Evolutionary conservation across 2,329 filamentous ascomycete species (phyloP), one percentile per base, ranked within the genome.

Genomic region (Neoarthrinium moseri): DNA sequence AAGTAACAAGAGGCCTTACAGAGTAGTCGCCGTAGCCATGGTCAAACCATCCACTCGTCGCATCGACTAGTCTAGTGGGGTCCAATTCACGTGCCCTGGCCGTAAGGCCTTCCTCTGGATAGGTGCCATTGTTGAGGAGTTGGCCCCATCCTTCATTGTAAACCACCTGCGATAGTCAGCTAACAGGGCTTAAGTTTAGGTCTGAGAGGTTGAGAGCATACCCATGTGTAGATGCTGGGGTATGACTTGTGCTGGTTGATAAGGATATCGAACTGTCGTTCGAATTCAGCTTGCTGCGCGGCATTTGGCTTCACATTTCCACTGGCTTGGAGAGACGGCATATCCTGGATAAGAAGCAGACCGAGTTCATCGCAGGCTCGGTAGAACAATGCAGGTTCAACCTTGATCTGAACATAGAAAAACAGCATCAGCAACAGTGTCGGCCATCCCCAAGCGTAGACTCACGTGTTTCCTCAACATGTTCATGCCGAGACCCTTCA

Each of bases 131-230:
- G 2, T 59, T 70, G 3, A 78, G 64, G 3, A 78, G 64, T 56
- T 88, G 84, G 2, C 81, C 84, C 84, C 84, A 88, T 34, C 83
- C 84, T 60, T 88, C 84, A 57, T 88, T 87, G 63, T 87, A 88
- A 54, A 88, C 81, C 13, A 85, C 68, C 77, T 74, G 46, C n/a
- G n/a, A n/a, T n/a, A 41, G 40, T 34, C 10, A 11, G 32, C 43
- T 35, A 17, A 27, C 37, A 10, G 29, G 11, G 12, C 17, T n/a
- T 10, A n/a, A 7, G 5, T 8, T 7, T 7, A 8, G 18, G 4
- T 20, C 15, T 18, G 10, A 11, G 44, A 12, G 30, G 17, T 7
- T 10, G 10, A 18, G 5, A 8, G 54, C 67, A 54, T 60, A 79
- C 78, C 81, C 84, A 88, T 1, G 79, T 76, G 8, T 79, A 72